These are phyloP conservation scores for Quercus tomentella DNA, from an alignment of 331 rosid species.

Conservation along the genomic window DNA sequence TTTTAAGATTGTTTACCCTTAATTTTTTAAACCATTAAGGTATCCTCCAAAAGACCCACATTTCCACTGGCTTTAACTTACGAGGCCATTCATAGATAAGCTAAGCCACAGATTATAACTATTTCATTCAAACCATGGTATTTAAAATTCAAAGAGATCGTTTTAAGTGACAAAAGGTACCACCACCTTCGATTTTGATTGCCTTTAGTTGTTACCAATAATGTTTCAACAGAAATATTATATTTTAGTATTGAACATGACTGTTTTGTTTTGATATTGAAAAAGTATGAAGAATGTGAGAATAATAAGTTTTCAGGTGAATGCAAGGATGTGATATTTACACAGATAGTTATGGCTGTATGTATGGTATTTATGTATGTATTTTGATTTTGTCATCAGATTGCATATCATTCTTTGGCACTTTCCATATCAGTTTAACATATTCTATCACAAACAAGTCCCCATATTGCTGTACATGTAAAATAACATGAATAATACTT, in stretches of 20 bases:
- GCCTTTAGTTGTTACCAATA: background rate
- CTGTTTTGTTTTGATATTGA: background rate
- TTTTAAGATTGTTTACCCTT: background rate
- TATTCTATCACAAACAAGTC: background rate
- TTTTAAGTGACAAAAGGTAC: background rate
- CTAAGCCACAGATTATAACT: background rate
- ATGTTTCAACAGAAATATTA: background rate
- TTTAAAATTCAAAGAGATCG: background rate
- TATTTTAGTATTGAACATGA: background rate
- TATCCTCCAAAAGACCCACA: background rate
- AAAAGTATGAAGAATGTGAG: background rate
- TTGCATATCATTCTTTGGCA: background rate
- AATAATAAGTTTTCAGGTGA: background rate
- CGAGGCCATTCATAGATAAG: background rate
- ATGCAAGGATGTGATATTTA: background rate
- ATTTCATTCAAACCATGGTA: background rate
- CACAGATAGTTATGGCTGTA: background rate
- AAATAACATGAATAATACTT: background rate
- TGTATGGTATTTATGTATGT: background rate
- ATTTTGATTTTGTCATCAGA: background rate
- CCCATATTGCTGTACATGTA: background rate
- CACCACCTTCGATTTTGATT: background rate
- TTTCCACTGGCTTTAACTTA: background rate
- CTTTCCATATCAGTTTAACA: background rate
- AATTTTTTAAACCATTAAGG: background rate